These are phyloP conservation scores for Kazachstania kunashirensis DNA, from an alignment of 805 yeast genomes.

Conservation along the genomic window DNA sequence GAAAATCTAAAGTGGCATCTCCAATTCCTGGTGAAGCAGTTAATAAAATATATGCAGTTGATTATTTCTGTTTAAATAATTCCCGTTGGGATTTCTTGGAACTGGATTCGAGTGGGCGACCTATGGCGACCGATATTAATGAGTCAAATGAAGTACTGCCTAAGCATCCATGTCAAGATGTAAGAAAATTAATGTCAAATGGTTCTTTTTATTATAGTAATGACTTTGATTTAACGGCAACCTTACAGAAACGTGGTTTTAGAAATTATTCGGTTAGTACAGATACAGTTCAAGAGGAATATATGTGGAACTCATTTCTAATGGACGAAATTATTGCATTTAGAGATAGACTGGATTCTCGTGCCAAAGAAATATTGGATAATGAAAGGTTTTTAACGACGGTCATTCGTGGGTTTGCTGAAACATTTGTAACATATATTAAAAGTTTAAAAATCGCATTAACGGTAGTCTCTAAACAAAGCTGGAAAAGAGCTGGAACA, in stretches of 20 bases:
- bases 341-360: conserved; percentile 55
- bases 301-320: conserved; percentile 95
- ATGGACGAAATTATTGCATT: conserved; percentile 70
- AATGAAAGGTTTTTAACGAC: conserved; percentile 76
- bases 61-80: conserved; percentile 66
- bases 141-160: conserved; percentile 23
- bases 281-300: conserved; percentile 64
- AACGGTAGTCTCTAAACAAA: conserved; percentile 82
- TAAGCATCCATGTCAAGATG: conserved; percentile 77
- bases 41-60: conserved; percentile 70
- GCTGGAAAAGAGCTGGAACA: conserved; percentile 96
- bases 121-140: conserved; percentile 15
- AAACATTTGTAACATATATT: conserved; percentile 44
- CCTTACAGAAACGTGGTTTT: conserved; percentile 66
- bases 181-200: conserved; percentile 66
- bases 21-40: conserved; percentile 76
- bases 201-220: conserved; percentile 91
- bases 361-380: conserved; percentile 52
- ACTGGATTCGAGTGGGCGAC: conserved; percentile 53
- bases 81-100: conserved; percentile 76
- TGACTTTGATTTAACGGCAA: conserved; percentile 85
- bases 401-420: conserved; percentile 91
- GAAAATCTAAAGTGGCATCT: conserved; percentile 64
- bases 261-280: conserved; percentile 33
- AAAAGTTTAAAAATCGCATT: conserved; percentile 36